Evolutionary conservation across 495 filamentous ascomycete genomes (phyloP).

Genomic region (Friedmanniomyces simplex): DNA sequence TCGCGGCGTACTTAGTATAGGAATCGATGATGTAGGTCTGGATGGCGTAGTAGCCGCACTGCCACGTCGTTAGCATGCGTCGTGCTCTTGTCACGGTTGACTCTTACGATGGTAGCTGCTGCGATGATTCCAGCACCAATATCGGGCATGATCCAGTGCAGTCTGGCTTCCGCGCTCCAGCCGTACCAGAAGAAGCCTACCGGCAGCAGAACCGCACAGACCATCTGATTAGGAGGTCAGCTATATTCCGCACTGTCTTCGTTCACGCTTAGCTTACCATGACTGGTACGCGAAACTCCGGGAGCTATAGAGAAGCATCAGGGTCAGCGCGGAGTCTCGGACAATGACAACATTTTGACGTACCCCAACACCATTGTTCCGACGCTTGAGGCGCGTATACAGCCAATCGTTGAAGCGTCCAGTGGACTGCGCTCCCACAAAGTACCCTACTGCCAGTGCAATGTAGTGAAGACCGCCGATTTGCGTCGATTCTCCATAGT

Average conservation of each 20-base stretch:
- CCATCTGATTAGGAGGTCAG: slow-evolving; percentile 16
- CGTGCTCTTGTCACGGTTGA: neutral
- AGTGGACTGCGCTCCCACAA: slow-evolving; percentile 28
- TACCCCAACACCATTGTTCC: slow-evolving; percentile 44
- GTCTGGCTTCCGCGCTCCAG: slow-evolving; percentile 51
- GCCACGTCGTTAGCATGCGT: neutral
- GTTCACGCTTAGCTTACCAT: slow-evolving; percentile 27
- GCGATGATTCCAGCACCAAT: slow-evolving; percentile 52
- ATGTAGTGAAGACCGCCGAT: slow-evolving; percentile 36
- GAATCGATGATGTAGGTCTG: slow-evolving; percentile 61
- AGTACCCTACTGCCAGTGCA: slow-evolving; percentile 30
- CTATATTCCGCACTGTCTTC: neutral
- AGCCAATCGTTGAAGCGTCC: slow-evolving; percentile 40
- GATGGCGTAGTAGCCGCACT: slow-evolving; percentile 48
- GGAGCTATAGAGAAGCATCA: slow-evolving; percentile 19
- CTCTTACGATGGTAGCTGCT: slow-evolving; percentile 38
- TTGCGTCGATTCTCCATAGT: slow-evolving; percentile 20
- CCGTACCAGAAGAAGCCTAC: slow-evolving; percentile 62
- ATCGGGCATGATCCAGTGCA: slow-evolving; percentile 55
- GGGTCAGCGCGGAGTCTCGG: neutral
- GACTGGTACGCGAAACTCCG: slow-evolving; percentile 60
- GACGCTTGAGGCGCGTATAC: slow-evolving; percentile 50
- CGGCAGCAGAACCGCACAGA: slow-evolving; percentile 48
- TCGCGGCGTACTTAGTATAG: slow-evolving; percentile 61
- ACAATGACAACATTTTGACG: neutral